Percentiles rank a stretch among this genome's conserved stretches.
phyloP scores from a whole-genome alignment of 805 yeast species.

The Zygosaccharomyces bisporus region DNA sequence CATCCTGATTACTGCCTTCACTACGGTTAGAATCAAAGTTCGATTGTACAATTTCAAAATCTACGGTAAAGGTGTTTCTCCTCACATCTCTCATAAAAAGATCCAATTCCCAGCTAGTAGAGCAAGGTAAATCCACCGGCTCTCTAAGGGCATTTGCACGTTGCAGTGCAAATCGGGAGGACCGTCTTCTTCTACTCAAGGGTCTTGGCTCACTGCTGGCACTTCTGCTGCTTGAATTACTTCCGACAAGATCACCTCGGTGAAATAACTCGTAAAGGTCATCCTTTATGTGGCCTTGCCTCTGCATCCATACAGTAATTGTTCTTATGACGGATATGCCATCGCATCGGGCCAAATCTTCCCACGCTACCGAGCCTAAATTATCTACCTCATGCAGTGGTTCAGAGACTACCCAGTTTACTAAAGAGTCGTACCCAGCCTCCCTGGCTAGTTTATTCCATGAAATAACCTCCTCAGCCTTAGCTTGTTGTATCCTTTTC shows the following conservation, averaged over 20 bases:
- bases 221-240: conserved; percentile 7
- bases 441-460: conserved; percentile 21
- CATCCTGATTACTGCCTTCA: conserved; percentile 2
- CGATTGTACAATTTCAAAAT: conserved; percentile 21
- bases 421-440: conserved; percentile 17
- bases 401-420: conserved; percentile 16
- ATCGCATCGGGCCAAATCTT: conserved; percentile 15
- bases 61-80: conserved; percentile 23
- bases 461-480: conserved; percentile 15
- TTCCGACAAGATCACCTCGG: conserved; percentile 5
- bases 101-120: conserved; percentile 17
- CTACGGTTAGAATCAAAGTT: conserved; percentile 6
- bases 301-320: conserved; percentile 27
- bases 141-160: conserved; percentile 11
- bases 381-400: conserved; percentile 16
- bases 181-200: conserved; percentile 11
- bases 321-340: conserved; percentile 20
- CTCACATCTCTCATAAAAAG: conserved; percentile 19
- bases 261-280: conserved; percentile 17
- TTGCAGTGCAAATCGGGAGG: conserved; percentile 12
- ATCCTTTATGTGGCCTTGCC: conserved; percentile 20
- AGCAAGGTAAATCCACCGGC: conserved; percentile 15
- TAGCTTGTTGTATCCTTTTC: conserved; percentile 12
- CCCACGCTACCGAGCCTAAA: conserved; percentile 17
- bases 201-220: conserved; percentile 11